phyloP scores from a whole-genome alignment of 352 stramenopile species.

The Stramenopiles sp. region DNA sequence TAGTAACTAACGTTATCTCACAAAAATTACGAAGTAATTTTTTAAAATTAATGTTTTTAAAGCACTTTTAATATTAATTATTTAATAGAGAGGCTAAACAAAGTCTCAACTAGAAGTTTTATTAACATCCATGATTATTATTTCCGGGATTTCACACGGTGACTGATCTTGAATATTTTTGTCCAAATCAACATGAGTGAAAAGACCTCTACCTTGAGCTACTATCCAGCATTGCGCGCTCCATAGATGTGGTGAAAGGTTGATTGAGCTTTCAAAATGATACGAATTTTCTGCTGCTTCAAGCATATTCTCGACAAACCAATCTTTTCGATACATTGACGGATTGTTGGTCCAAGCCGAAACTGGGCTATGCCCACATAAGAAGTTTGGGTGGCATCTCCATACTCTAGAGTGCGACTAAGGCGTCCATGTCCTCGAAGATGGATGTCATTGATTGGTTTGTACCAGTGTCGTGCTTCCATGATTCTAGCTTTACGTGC shows the following conservation, averaged over 20 bases:
- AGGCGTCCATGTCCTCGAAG: neutral
- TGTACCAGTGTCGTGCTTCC: too few relatives aligned
- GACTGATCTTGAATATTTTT: neutral
- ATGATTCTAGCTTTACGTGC: too few relatives aligned
- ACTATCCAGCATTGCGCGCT: neutral
- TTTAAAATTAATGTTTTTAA: too few relatives aligned
- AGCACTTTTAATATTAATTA: too few relatives aligned
- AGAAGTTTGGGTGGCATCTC: neutral
- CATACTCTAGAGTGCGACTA: too few relatives aligned
- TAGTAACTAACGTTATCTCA: too few relatives aligned
- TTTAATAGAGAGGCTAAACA: too few relatives aligned
- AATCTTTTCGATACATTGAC: neutral
- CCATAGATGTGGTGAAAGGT: slow-evolving; percentile 8
- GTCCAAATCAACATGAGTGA: slow-evolving; percentile 10
- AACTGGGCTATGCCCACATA: neutral
- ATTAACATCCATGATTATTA: neutral
- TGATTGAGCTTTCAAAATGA: slow-evolving; percentile 7
- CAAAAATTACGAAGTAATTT: too few relatives aligned
- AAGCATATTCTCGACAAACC: neutral
- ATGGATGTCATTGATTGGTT: too few relatives aligned
- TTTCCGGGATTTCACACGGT: neutral
- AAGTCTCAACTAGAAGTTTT: neutral
- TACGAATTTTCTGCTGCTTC: neutral
- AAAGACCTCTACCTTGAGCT: slow-evolving; percentile 1
- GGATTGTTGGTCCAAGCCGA: slow-evolving; percentile 2